Conservation (phyloP, 1,139 yeast species). For the Yamadazyma blattariae region DNA sequence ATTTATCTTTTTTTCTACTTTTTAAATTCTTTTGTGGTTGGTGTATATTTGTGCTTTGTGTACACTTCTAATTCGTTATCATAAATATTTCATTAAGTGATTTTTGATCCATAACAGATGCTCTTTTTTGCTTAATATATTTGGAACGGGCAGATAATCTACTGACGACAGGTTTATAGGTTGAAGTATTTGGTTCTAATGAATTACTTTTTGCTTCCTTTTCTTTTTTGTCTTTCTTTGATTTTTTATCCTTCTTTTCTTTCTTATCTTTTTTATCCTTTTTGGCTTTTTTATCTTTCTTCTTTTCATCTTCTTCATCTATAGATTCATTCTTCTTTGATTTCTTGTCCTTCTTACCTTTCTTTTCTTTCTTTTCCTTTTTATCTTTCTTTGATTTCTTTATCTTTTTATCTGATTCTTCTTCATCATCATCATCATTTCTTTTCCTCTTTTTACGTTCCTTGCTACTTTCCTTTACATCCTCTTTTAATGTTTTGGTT, state of each 20-base stretch:
- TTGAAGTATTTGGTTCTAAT: constrained; percentile 27
- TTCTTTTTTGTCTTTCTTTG: constrained; percentile 26
- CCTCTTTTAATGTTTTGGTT: constrained; percentile 35
- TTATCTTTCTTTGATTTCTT: constrained; percentile 17
- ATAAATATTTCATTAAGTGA: constrained; percentile 90
- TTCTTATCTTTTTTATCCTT: constrained; percentile 21
- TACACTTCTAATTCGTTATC: constrained; percentile 66
- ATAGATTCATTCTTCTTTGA: constrained; percentile 22
- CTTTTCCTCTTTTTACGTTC: constrained; percentile 19
- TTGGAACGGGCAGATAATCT: constrained; percentile 78
- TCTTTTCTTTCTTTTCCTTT: constrained; percentile 19
- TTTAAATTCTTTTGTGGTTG: too few relatives aligned
- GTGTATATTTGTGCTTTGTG: too few relatives aligned
- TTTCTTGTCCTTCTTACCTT: constrained; percentile 18
- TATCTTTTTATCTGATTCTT: constrained; percentile 19
- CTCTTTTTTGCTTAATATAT: constrained; percentile 85
- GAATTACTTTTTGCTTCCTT: constrained; percentile 9
- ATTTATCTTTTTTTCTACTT: constrained; percentile 1
- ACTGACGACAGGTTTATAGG: constrained; percentile 43
- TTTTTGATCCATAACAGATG: constrained; percentile 85
- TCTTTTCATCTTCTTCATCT: constrained; percentile 21
- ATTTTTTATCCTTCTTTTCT: constrained; percentile 24
- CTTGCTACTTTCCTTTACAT: constrained; percentile 16
- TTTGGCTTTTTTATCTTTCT: constrained; percentile 22
- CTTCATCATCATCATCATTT: constrained; percentile 22